These are phyloP conservation scores for Fusarium sp. DNA, from an alignment of 2,329 filamentous ascomycete species.

Conservation along the genomic window DNA sequence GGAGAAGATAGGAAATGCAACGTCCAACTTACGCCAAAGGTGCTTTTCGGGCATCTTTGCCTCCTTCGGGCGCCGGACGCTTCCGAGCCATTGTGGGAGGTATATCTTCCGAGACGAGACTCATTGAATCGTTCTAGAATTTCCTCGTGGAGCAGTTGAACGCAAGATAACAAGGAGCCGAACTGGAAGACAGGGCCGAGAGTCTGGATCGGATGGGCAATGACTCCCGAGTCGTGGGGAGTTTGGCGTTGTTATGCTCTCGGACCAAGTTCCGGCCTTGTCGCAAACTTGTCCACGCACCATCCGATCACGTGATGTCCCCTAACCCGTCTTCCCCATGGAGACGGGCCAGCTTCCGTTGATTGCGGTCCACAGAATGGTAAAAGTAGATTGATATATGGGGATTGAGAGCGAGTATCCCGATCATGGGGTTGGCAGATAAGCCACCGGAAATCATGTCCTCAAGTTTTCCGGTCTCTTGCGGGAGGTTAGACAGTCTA, in stretches of 20 bases:
- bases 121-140: constrained; percentile 14
- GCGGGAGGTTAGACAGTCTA: too few species aligned
- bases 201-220: constrained; percentile 4
- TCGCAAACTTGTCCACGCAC: constrained; percentile 2
- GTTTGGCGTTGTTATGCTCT: constrained; percentile 31
- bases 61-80: constrained; percentile 32
- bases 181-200: constrained; percentile 26
- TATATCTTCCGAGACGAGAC: constrained; percentile 20
- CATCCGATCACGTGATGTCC: constrained; percentile 22
- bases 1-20: constrained; percentile 5
- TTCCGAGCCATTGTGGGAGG: constrained; percentile 38
- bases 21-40: constrained; percentile 39
- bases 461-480: background rate
- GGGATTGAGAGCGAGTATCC: background rate
- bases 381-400: background rate
- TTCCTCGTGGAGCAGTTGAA: background rate
- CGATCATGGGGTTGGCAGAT: background rate
- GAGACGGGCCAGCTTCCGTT: constrained; percentile 19
- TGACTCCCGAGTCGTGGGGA: constrained; percentile 21
- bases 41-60: constrained; percentile 40
- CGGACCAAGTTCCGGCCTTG: constrained; percentile 26
- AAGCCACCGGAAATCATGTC: background rate
- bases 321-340: background rate
- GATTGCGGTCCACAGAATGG: background rate
- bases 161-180: background rate